Base-by-base conservation (phyloP, 305 asterid genomes). In the Fraxinus platypoda region DNA sequence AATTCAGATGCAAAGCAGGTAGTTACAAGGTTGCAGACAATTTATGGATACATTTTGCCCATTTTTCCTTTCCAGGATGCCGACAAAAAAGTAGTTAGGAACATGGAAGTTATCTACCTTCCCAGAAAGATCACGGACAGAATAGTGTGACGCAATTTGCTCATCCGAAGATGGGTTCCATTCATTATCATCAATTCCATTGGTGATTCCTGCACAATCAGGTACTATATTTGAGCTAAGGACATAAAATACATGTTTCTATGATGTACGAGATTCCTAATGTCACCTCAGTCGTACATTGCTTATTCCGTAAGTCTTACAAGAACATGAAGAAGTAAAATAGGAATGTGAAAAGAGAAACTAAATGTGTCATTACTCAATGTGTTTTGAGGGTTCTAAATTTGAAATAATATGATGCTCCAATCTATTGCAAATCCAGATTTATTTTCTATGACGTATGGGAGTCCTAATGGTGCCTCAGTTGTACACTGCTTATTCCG, bases 81-180 rank as follows among this genome's bases (percentile, higher is more conserved):
- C 0, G 78, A 59, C 15, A 71, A 15, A 54, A 30, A 70, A 15
- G 38, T 13, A 70, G 21, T 70, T 70, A 30, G 41, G 75, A 70
- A 70, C 21, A 28, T 13, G 80, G 80, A 83, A 87, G 54, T 78
- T 78, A 59, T 54, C 76, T 57, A 96, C 99, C 99, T 96, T 96
- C 86, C 97, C 98, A 3, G 97, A 89, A 66, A 94, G 94, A 90
- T 92, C 97, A 59, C 89, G 78, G 41, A 89, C 64, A n/a, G 99
- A 90, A 90, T 96, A 96, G 74, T 78, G 86, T 25, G 89, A 88
- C 81, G 91, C 52, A 80, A 94, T 88, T 83, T 89, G 94, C 86
- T 75, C 79, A 80, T 96, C 99, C 1, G 88, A 84, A 75, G 93
- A 89, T 35, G 99, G 98, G 87, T 88, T 86, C 98, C 99, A 96